A percentile compares a stretch with the other conserved stretches of the same genome.
Conservation (phyloP, 2,329 filamentous ascomycete genomes). For the Byssothecium circinans region DNA sequence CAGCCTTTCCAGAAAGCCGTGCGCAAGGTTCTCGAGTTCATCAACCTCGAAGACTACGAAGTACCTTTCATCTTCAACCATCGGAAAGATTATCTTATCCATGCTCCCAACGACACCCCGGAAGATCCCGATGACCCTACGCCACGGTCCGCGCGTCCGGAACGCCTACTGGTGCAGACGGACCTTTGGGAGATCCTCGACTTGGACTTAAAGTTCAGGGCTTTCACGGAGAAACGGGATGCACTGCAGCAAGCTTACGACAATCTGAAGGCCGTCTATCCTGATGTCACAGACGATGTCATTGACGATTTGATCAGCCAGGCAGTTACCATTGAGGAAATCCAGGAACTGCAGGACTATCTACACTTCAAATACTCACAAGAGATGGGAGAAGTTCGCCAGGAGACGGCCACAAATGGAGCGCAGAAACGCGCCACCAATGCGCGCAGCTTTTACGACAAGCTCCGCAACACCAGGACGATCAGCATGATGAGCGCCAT, state of each 20-base stretch:
- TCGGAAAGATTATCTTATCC: slow-evolving; percentile 95
- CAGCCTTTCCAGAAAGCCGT: slow-evolving; percentile 85
- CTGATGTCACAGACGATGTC: slow-evolving; percentile 68
- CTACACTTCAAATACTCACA: slow-evolving; percentile 89
- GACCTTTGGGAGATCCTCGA: slow-evolving; percentile 96
- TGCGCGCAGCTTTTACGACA: slow-evolving; percentile 78
- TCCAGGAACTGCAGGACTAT: slow-evolving; percentile 96
- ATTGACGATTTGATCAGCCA: slow-evolving; percentile 80
- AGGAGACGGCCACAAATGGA: slow-evolving; percentile 63
- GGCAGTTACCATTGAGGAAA: slow-evolving; percentile 86
- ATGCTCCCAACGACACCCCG: slow-evolving; percentile 69
- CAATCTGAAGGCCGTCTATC: slow-evolving; percentile 62
- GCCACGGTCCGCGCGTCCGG: slow-evolving; percentile 73
- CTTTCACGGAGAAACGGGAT: slow-evolving; percentile 88
- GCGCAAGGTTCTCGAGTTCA: slow-evolving; percentile 89
- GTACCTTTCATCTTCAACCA: slow-evolving; percentile 98
- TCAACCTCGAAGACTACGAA: slow-evolving; percentile 91
- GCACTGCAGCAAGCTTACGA: slow-evolving; percentile 78
- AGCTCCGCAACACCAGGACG: slow-evolving; percentile 76
- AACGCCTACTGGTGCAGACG: slow-evolving; percentile 87
- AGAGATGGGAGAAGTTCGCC: slow-evolving; percentile 77
- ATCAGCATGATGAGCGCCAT: slow-evolving; percentile 85
- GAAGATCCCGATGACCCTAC: slow-evolving; percentile 64
- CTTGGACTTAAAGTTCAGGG: slow-evolving; percentile 91
- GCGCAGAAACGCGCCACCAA: slow-evolving; percentile 80